Conservation (phyloP, 768 basidiomycete species). For the Cystobasidium tubakii region DNA sequence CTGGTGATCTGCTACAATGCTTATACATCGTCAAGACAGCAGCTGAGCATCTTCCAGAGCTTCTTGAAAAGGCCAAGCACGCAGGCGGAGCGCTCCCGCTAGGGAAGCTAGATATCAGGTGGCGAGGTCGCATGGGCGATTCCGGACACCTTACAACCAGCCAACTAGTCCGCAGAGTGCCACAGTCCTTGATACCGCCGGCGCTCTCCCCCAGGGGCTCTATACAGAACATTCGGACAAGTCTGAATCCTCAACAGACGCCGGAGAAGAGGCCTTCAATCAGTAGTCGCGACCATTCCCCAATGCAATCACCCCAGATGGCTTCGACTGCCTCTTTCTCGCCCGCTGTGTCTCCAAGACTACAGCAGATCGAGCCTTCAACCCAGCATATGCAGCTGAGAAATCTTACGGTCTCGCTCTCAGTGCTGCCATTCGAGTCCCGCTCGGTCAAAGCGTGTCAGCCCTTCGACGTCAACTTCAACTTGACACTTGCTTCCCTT, state of each 20-base stretch:
- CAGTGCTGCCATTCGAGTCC: background rate
- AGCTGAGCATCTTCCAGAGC: background rate
- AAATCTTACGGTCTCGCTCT: background rate
- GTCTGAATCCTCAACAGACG: background rate
- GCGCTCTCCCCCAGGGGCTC: background rate
- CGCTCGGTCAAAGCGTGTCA: background rate
- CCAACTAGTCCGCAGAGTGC: slow-evolving; percentile 17
- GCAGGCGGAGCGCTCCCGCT: slow-evolving; percentile 7
- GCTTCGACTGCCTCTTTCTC: background rate
- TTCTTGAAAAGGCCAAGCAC: background rate
- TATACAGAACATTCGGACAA: background rate
- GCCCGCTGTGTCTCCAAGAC: background rate
- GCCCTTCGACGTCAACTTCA: slow-evolving; percentile 6
- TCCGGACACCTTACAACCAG: slow-evolving; percentile 29
- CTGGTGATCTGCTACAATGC: slow-evolving; percentile 14
- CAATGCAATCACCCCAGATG: background rate
- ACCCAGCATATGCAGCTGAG: background rate
- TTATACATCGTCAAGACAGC: slow-evolving; percentile 9
- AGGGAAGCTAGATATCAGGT: slow-evolving; percentile 28
- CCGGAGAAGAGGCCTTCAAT: background rate
- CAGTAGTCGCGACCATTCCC: background rate
- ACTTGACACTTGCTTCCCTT: background rate
- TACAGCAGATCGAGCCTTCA: background rate
- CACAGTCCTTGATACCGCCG: background rate
- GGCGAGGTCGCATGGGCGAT: slow-evolving; percentile 28